These are phyloP conservation scores for Ceratocystiopsis sp. DNA, from an alignment of 2,329 filamentous ascomycete genomes.

Conservation along the genomic window DNA sequence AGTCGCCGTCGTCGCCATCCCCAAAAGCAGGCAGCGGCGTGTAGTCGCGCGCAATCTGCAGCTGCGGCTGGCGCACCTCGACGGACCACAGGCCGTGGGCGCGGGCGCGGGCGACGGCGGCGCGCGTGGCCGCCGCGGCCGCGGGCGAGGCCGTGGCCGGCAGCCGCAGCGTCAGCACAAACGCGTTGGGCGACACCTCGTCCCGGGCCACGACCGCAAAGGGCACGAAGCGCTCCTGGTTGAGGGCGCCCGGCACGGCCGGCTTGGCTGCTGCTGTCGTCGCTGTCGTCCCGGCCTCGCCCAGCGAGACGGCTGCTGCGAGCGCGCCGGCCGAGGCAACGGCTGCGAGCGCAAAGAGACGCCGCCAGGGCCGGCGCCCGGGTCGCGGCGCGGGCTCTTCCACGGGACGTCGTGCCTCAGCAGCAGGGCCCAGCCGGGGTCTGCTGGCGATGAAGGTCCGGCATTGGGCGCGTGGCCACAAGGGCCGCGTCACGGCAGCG, in stretches of 20 bases:
- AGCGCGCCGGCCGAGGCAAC: too few relatives aligned
- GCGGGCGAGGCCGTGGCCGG: slow-evolving; percentile 5
- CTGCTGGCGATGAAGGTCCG: too few relatives aligned
- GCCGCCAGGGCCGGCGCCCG: too few relatives aligned
- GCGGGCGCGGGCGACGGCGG: slow-evolving; percentile 26
- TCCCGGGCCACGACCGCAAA: slow-evolving; percentile 48
- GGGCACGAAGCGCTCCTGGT: slow-evolving; percentile 42
- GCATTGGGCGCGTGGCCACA: too few relatives aligned
- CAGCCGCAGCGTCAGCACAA: slow-evolving; percentile 48
- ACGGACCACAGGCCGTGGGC: slow-evolving; percentile 64
- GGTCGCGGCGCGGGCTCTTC: too few relatives aligned
- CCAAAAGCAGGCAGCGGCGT: slow-evolving; percentile 56
- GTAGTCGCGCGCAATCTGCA: slow-evolving; percentile 84
- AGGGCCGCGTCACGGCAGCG: too few relatives aligned
- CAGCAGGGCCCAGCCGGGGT: too few relatives aligned
- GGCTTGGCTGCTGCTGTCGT: too few relatives aligned
- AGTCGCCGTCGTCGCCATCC: slow-evolving; percentile 13
- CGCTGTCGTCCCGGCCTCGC: too few relatives aligned
- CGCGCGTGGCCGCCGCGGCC: slow-evolving; percentile 6
- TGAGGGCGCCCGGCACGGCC: slow-evolving; percentile 21
- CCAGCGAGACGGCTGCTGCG: too few relatives aligned
- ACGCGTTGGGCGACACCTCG: slow-evolving; percentile 46
- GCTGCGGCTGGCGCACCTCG: slow-evolving; percentile 82
- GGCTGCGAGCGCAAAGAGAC: too few relatives aligned
- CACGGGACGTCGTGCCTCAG: too few relatives aligned